Base-by-base conservation (phyloP, 2,329 filamentous ascomycete genomes). In the Fusarium brevicatenulatum region DNA sequence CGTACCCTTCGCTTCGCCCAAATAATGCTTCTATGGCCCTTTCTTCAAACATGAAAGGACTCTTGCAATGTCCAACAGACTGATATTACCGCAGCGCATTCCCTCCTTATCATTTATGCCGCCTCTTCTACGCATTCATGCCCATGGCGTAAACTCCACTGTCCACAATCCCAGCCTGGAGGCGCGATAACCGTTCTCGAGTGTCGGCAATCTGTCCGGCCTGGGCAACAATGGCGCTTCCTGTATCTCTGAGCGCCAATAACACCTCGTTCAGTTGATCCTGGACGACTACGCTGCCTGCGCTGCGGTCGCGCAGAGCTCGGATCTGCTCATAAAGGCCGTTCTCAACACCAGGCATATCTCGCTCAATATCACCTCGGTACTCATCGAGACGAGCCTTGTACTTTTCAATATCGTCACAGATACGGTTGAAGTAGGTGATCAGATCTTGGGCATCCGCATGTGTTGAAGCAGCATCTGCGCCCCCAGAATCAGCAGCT, bases 311-410 rank as follows among this genome's bases (percentile, higher is more conserved):
- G 11, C 81, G 78, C 21, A 83, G 70, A 18, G 77, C 74, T 30
- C 81, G 77, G 54, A 85, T 83, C 68, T 83, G 82, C 67, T 85
- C 84, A 65, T 85, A 85, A 21, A 85, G 78, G 1, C 84, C 84
- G 58, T 85, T 84, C 76, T 85, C 84, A 4, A 85, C 84, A 34
- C 84, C 83, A 6, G 84, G 84, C 84, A 85, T 85, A 74, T 85
- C 84, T 40, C 83, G 82, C 74, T 85, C 83, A 46, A 85, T 85
- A 72, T 85, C 84, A 54, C 77, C 79, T n/a, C 83, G 82, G 72
- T 85, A 85, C 61, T 84, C 82, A 60, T 85, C 83, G 37, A 85
- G 77, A 28, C 83, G 80, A 68, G 77, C 79, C 75, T 85, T 84
- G 70, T 85, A 84, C 64, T 81, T 82, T 57, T 84, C 82, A 44